Conservation (phyloP, 805 yeast species). For the Starmerella apicola region DNA sequence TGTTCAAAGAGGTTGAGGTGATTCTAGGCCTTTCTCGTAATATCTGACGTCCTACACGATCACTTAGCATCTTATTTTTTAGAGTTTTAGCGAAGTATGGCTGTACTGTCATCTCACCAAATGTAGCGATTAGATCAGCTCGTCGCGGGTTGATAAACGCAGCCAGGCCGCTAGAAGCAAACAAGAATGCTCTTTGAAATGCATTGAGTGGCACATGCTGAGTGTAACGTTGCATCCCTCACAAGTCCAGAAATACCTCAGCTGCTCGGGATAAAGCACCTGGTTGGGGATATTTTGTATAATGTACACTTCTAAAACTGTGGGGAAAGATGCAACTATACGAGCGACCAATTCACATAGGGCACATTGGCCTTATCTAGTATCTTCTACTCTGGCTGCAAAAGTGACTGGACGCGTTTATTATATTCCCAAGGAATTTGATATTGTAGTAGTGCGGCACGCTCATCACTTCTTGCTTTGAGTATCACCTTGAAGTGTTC, state of each 20-base stretch:
- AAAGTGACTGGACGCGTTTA: no score
- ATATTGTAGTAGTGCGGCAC: no score
- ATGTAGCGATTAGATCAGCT: conserved; percentile 31
- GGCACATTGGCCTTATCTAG: no score
- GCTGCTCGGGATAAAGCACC: no score
- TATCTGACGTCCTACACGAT: conserved; percentile 64
- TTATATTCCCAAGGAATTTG: no score
- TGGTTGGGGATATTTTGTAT: no score
- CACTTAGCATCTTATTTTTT: conserved; percentile 61
- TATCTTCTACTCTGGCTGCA: no score
- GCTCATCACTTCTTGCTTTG: no score
- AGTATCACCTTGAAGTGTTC: no score
- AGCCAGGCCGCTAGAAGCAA: conserved; percentile 63
- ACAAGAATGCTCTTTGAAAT: conserved; percentile 51
- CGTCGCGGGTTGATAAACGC: conserved; percentile 38
- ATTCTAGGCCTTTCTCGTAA: conserved; percentile 72
- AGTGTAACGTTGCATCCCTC: conserved; percentile 17
- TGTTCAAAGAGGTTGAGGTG: conserved; percentile 55
- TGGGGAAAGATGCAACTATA: not conserved
- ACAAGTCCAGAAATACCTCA: no score
- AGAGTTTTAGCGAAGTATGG: conserved; percentile 50
- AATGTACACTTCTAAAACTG: not conserved
- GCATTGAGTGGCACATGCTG: conserved; percentile 46
- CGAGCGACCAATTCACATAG: no score
- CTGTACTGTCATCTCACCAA: conserved; percentile 81